Conservation (phyloP, 768 basidiomycete species). For the Suillus lakei region DNA sequence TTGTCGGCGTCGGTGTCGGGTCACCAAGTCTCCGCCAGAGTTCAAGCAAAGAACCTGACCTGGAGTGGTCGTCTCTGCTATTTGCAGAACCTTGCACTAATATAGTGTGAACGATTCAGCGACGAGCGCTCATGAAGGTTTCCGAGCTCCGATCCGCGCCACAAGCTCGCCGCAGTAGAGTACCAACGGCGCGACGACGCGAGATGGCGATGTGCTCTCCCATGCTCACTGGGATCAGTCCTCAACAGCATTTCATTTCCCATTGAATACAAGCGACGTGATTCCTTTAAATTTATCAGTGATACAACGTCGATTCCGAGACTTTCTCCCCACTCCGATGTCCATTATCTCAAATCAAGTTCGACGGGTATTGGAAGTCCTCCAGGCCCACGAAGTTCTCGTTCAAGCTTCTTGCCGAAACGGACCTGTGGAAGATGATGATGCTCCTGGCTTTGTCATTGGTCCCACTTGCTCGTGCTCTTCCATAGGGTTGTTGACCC, state of each 20-base stretch:
- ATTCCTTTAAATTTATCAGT: background rate
- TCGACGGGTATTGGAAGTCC: conserved; percentile 86
- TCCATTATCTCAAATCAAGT: conserved; percentile 57
- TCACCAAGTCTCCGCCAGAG: background rate
- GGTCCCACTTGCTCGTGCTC: conserved; percentile 89
- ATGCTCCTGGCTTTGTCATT: conserved; percentile 98
- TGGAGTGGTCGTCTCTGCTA: too few relatives aligned
- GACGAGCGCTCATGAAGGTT: background rate
- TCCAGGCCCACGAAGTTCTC: conserved; percentile 91
- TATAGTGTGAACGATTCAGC: too few relatives aligned
- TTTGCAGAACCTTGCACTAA: too few relatives aligned
- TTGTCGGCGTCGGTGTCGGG: background rate
- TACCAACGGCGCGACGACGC: too few relatives aligned
- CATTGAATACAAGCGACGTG: background rate
- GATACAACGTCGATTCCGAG: too few relatives aligned
- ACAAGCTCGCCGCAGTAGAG: background rate
- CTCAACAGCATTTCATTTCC: too few relatives aligned
- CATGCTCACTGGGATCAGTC: background rate
- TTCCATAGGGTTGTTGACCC: conserved; percentile 98
- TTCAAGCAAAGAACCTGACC: background rate
- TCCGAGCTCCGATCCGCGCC: background rate
- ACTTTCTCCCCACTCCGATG: background rate
- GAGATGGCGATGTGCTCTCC: background rate
- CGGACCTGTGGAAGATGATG: conserved; percentile 76
- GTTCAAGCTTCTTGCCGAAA: conserved; percentile 92